Evolutionary conservation across 371 early-diverging fungal genomes (phyloP), one percentile per base, ranked within the genome.

Genomic region (Rhizoclosmatium hyalinum): DNA sequence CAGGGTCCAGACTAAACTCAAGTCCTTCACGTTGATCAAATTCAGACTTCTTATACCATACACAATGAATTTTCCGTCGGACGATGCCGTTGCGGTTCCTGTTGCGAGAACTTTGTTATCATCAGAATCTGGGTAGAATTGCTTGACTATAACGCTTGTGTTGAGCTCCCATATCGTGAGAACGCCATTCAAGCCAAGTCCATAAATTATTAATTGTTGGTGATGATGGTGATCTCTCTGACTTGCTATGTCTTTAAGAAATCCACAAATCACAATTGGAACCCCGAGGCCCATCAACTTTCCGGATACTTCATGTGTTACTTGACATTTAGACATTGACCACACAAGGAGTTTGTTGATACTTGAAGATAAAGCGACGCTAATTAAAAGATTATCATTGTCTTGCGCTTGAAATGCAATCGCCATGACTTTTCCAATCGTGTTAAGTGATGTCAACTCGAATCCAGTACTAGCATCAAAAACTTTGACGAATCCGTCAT

Each of bases 81-180:
- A 3, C 19, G 74, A 74, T 45, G 45, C 32, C 41, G 42, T 47
- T 12, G 56, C 74, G 3, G 67, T 32, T 41, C 74, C 74, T 17
- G 56, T 65, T 10, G 66, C 53, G 14, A 74, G 55, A 19, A 74
- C 42, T 44, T 74, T 65, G 50, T 74, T 44, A 46, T 74, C 74
- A 17, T 74, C 74, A 42, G 66, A 44, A 46, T 74, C 74, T 53
- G 74, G 74, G n/a, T 60, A 17, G 17, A 74, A 65, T 55, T 41
- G 41, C 47, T 74, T 74, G 21, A 74, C 41, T 1, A 74, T 44
- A 8, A 17, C 21, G 8, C 21, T 45, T 6, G 74, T 10, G n/a
- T 43, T 67, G 3, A 74, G 24, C 21, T 74, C 74, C 74, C 74
- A 74, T 10, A 74, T 21, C 17, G 65, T 43, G 24, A 74, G 17